Base-by-base conservation (phyloP, 1,284 basidiomycete species). In the Porodaedalea pini region DNA sequence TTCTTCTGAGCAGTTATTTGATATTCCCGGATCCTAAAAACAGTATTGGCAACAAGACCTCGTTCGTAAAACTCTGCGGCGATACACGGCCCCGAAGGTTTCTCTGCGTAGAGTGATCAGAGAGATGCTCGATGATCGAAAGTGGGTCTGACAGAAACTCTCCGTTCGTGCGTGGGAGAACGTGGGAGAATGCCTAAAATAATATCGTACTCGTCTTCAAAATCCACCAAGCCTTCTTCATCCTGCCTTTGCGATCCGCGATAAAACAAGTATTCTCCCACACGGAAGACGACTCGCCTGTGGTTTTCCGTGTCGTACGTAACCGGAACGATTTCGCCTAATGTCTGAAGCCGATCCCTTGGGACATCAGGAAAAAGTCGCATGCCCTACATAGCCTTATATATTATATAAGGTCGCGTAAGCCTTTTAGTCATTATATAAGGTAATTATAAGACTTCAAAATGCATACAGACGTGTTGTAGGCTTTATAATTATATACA, bases 321-420 rank as follows among this genome's bases (percentile, higher is more conserved):
- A 2, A 57, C 37, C 8, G 48, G 56, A 32, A 51, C 21, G 2
- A 52, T 32, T 2, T 57, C 56, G 2, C 56, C 56, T 11, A 57
- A 15, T 10, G 50, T 51, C 2, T 43, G 27, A 41, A 57, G 27
- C 5, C 43, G 25, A 17, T 32, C 23, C 23, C 56, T 10, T 15
- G 37, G 21, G 2, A 29, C 6, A n/a, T n/a, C n/a, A n/a, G n/a
- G n/a, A n/a, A n/a, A n/a, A n/a, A n/a, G n/a, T n/a, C n/a, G n/a
- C n/a, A n/a, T n/a, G n/a, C n/a, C n/a, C n/a, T n/a, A n/a, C n/a
- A n/a, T n/a, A n/a, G n/a, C n/a, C n/a, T n/a, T n/a, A n/a, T n/a
- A n/a, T n/a, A n/a, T n/a, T n/a, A n/a, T n/a, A n/a, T n/a, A n/a
- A n/a, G n/a, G n/a, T n/a, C n/a, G n/a, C n/a, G n/a, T n/a, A n/a